These are phyloP conservation scores for Testicularia cyperi DNA, from an alignment of 1,284 basidiomycete species.

Conservation along the genomic window DNA sequence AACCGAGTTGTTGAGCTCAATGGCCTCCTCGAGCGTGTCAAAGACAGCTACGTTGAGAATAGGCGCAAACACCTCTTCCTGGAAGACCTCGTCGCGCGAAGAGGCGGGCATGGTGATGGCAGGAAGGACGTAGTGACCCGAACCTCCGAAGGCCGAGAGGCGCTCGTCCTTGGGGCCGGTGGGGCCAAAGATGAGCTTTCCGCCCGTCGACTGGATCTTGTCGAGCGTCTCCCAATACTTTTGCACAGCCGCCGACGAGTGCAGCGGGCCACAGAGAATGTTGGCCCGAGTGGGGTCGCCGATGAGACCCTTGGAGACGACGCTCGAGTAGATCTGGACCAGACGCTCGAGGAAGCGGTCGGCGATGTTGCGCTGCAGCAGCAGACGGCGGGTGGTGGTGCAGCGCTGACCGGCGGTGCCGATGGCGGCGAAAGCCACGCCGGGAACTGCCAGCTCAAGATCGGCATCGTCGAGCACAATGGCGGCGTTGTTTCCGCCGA, in stretches of 20 bases:
- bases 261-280: conserved; percentile 84
- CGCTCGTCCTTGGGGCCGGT: conserved; percentile 62
- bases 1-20: conserved; percentile 87
- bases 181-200: conserved; percentile 76
- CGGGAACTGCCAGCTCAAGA: conserved; percentile 79
- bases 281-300: conserved; percentile 76
- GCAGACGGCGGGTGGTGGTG: conserved; percentile 85
- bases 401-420: conserved; percentile 94
- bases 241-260: conserved; percentile 70
- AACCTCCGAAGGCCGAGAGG: conserved; percentile 9
- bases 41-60: conserved; percentile 85
- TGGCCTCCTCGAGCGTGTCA: conserved; percentile 84
- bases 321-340: conserved; percentile 70
- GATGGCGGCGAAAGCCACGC: conserved; percentile 88
- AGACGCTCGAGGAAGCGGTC: conserved; percentile 74
- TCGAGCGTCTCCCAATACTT: conserved; percentile 70
- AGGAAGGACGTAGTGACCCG: conserved; percentile 84
- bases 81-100: conserved; percentile 69
- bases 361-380: conserved; percentile 79
- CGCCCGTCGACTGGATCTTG: conserved; percentile 69
- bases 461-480: conserved; percentile 92
- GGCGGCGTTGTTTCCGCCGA: conserved; percentile 94
- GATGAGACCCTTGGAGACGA: conserved; percentile 64
- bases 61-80: conserved; percentile 81
- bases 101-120: conserved; percentile 73